Base-by-base conservation (phyloP, 2,329 filamentous ascomycete species). In the Fusarium longipes region DNA sequence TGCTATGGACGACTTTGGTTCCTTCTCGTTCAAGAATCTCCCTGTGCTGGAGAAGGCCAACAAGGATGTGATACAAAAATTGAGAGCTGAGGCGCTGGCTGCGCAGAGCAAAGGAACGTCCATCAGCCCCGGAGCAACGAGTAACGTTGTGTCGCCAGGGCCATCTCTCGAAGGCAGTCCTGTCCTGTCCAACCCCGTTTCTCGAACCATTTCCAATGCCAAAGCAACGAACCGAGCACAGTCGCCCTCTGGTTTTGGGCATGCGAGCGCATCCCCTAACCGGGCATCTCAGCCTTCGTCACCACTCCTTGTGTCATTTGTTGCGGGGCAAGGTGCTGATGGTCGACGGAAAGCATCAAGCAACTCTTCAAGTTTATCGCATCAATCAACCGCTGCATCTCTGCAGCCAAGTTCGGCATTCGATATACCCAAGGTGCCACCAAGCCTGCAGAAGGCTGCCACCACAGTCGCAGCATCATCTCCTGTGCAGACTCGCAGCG, bases 21-120 rank as follows among this genome's bases (percentile, higher is more conserved):
- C 89, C 65, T 99, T 99, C 78, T 89, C 93, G 36, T 99, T 97
- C 84, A 99, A 99, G 81, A 99, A 99, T 73, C 82, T 99, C 47
- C 94, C 95, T 0, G 95, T 98, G 20, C 84, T 99, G 18, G 96
- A 98, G 74, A 98, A 97, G 78, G 96, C 96, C 54, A 99, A 99
- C 80, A 99, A 99, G 77, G 96, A 99, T 73, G 93, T 98, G 29
- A 97, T 99, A 30, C 94, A 98, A 73, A 98, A 98, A 77, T 83
- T 99, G 57, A 90, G 94, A 12, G 93, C 94, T 22, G 94, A 98
- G 78, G 94, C 96, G 5, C 85, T 97, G 81, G 93, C 87, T 4
- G 80, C 83, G 3, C 87, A 89, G 69, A 86, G 78, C 73, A 89
- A 89, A 73, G 79, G 81, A 32, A 76, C 81, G 7, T 76, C 78